Evolutionary conservation across 495 filamentous ascomycete species (phyloP), one percentile per base, ranked within the genome.

Genomic region (Annulohypoxylon bovei): DNA sequence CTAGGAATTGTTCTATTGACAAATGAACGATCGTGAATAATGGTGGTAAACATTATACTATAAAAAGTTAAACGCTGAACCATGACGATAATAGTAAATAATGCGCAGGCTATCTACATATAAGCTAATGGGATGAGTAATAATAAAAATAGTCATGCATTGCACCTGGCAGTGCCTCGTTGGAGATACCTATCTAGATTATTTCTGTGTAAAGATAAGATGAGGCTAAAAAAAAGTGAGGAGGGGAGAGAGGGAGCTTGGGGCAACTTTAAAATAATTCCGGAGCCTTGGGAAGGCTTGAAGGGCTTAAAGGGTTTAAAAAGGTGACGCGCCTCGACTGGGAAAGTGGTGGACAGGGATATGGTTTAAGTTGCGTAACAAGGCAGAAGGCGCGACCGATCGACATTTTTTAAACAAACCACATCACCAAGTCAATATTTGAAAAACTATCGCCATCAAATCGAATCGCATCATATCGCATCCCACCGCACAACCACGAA

Each of bases 361-460:
- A 61, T 53, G 30, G 50, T 52, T 62, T 46, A 60, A 61, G 65
- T 65, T 72, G 70, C 70, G 70, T 68, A 72, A 72, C 70, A 49
- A 72, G 47, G 47, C 27, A 42, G 49, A 54, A 72, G 65, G 53
- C 70, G 70, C 70, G 70, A 72, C 70, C 46, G 64, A 72, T 72
- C 65, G 54, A 68, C 64, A 61, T 62, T 61, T 64, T 69, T 72
- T 72, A 68, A 72, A 72, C 64, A 68, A 68, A 72, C 60, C 70
- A 72, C 70, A 68, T 68, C 70, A 72, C 60, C 59, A 67, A 63
- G 69, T 72, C 70, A 72, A 72, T 72, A 72, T 72, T 70, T 65
- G 59, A 72, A 68, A 72, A 60, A 37, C 20, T 18, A 50, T 54
- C 50, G 44, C 68, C 32, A 50, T 50, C 46, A 50, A 50, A 53